Base-by-base conservation (phyloP, 257 asterid genomes). In the Paraleonurus japonicus region DNA sequence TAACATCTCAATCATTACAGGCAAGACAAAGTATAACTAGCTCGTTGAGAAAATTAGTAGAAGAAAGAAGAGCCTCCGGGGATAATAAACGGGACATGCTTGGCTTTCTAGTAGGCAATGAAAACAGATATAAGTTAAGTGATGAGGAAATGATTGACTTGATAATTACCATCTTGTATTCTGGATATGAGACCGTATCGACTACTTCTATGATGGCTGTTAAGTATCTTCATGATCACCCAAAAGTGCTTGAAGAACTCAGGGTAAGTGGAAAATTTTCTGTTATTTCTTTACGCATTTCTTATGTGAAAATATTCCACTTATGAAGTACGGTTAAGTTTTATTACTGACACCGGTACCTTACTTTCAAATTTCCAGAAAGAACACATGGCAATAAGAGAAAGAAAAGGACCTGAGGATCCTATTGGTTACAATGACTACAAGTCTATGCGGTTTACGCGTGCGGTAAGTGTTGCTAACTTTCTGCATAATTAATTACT, bases 141-240 rank as follows among this genome's bases (percentile, higher is more conserved):
- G 96, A 88, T 54, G 96, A 85, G 71, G 97, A 94, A 75, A 86
- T 88, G 83, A 83, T 83, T 61, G 99, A 94, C 69, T 82, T 86
- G 65, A 88, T 94, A 73, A 86, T 94, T 62, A 88, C 90, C 27
- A 85, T 94, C 74, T 61, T 91, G 83, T 83, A 94, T 73, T 86
- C 97, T 57, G 99, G 99, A 23, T 89, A 86, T 59, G 99, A 94
- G 73, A 94, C 99, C 2, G 84, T 87, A 3, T 94, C 99, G 0
- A 94, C 96, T 30, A 89, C 96, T 57, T 84, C 99, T 30, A 94
- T 94, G 99, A 91, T 94, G 97, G 96, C 96, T 64, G 79, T 94
- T 60, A 94, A 91, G 81, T 94, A 88, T 75, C 96, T 94, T 47
- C 91, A 87, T 75, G 97, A 89, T 80, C 95, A 90, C 83, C 99